Conservation (phyloP, 2,329 filamentous ascomycete genomes). For the Pseudogymnoascus sp. region DNA sequence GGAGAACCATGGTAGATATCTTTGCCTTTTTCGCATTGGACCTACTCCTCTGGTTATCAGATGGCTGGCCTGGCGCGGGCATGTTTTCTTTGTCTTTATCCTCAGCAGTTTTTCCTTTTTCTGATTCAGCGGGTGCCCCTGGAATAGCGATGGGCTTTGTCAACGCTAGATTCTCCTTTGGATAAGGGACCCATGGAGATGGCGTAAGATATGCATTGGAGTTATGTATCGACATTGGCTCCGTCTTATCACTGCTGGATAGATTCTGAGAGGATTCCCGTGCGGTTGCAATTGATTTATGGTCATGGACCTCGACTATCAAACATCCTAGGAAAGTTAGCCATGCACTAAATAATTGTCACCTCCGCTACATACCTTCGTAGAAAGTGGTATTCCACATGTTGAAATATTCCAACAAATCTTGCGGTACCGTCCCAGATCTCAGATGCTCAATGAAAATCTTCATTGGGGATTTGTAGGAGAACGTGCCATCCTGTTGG, state of each 20-base stretch:
- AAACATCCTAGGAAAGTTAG: conserved; percentile 52
- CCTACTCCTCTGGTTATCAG: conserved; percentile 40
- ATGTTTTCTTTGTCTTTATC: conserved; percentile 53
- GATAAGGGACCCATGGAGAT: conserved; percentile 75
- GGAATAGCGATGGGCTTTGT: conserved; percentile 22
- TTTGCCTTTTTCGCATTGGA: conserved; percentile 47
- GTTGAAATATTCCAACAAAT: conserved; percentile 73
- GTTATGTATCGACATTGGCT: conserved; percentile 83
- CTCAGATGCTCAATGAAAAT: conserved; percentile 69
- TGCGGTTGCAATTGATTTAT: conserved; percentile 58
- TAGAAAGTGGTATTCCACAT: conserved; percentile 73
- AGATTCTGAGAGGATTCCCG: conserved; percentile 51
- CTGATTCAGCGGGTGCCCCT: conserved; percentile 22
- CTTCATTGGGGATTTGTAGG: conserved; percentile 88
- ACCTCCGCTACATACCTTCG: conserved; percentile 51
- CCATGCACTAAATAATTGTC: conserved; percentile 1
- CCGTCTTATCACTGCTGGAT: conserved; percentile 52
- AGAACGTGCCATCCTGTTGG: conserved; percentile 84
- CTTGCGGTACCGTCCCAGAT: conserved; percentile 74
- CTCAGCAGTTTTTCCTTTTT: conserved; percentile 37
- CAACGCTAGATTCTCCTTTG: conserved; percentile 38
- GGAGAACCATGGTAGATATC: conserved; percentile 72
- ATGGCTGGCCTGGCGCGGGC: conserved; percentile 43
- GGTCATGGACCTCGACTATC: conserved; percentile 89
- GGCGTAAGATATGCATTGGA: conserved; percentile 86